Conservation (phyloP, 1,284 basidiomycete genomes). For the Pascua guehoae region DNA sequence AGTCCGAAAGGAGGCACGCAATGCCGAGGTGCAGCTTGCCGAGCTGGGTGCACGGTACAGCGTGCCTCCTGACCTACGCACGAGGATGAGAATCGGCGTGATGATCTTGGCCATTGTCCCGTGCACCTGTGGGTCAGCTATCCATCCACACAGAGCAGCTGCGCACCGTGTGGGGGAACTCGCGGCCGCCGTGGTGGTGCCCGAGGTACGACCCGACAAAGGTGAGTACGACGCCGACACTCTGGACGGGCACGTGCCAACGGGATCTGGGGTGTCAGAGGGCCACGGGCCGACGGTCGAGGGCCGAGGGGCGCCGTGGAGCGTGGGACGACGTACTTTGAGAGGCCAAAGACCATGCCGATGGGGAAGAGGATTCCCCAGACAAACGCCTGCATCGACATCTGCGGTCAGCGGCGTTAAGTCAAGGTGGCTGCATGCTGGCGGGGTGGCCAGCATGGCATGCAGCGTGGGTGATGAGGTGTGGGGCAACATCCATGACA, state of each 20-base stretch:
- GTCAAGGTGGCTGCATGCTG: not conserved
- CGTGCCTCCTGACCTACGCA: constrained; percentile 14
- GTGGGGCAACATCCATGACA: too few species aligned
- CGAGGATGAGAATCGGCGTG: constrained; percentile 59
- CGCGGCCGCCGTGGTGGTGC: constrained; percentile 72
- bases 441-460: too few species aligned
- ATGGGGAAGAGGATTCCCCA: constrained; percentile 81
- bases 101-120: constrained; percentile 68
- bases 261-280: constrained; percentile 48
- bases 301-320: too few species aligned
- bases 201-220: constrained; percentile 70
- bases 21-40: not conserved
- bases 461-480: too few species aligned
- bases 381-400: constrained; percentile 65
- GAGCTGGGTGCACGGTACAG: not conserved
- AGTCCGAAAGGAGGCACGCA: not conserved
- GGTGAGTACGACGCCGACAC: constrained; percentile 64
- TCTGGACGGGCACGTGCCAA: constrained; percentile 84
- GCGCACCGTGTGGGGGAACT: constrained; percentile 62
- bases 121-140: constrained; percentile 51
- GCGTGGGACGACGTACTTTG: constrained; percentile 52
- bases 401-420: constrained; percentile 38
- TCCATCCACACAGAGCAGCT: not conserved
- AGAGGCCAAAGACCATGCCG: constrained; percentile 80
- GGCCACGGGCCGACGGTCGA: not conserved